A percentile compares a stretch with the other conserved stretches of the same genome.
Evolutionary conservation across 495 filamentous ascomycete species (phyloP).

Genomic region (Oidiodendron maius): DNA sequence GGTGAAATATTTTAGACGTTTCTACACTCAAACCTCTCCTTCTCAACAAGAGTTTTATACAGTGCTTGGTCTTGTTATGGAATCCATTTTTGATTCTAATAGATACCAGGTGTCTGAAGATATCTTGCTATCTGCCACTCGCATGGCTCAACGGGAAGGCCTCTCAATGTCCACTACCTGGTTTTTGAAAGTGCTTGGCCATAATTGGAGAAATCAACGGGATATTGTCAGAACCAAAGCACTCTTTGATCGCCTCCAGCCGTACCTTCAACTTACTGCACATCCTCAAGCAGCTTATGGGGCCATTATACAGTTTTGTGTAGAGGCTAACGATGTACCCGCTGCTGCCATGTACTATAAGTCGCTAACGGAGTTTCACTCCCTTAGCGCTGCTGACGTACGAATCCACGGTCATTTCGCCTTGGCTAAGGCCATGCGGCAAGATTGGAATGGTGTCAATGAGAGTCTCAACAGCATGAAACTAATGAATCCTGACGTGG

Average conservation of each 20-base stretch:
- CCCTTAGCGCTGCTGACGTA: constrained; percentile 2
- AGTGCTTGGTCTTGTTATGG: constrained; percentile 7
- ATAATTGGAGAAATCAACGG: constrained; percentile 13
- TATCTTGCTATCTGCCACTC: constrained; percentile 4
- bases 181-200: constrained; percentile 15
- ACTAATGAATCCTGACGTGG: constrained; percentile 1
- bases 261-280: background rate
- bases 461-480: constrained; percentile 30
- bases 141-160: constrained; percentile 10
- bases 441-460: constrained; percentile 40
- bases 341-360: constrained; percentile 11
- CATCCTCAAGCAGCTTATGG: constrained; percentile 16
- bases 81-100: constrained; percentile 7
- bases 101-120: constrained; percentile 9
- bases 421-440: constrained; percentile 29
- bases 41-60: constrained; percentile 6
- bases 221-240: constrained; percentile 12
- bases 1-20: constrained; percentile 26
- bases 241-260: constrained; percentile 16
- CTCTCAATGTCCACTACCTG: constrained; percentile 9
- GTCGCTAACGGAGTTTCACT: background rate
- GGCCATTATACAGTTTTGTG: constrained; percentile 21
- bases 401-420: constrained; percentile 29
- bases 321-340: constrained; percentile 19
- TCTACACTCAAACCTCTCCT: constrained; percentile 25